Percentiles rank a stretch among this genome's conserved stretches.
These are phyloP conservation scores for Auriscalpium microsporum DNA, from an alignment of 768 basidiomycete genomes.

Conservation along the genomic window DNA sequence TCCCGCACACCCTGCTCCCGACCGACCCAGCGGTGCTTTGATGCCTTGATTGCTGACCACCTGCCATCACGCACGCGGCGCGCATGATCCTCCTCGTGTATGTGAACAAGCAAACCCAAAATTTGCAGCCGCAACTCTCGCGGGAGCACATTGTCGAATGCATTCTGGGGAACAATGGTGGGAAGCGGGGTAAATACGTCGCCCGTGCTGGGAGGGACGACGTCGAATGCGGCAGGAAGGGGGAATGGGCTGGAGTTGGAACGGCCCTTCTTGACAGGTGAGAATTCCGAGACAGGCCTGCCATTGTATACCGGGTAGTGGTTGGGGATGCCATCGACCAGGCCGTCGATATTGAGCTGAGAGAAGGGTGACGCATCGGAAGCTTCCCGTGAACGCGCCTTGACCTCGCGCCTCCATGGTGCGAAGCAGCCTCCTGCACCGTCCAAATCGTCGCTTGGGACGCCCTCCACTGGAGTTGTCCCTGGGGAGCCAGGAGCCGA, in stretches of 20 bases:
- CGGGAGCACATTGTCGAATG: slow-evolving; percentile 63
- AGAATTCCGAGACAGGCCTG: slow-evolving; percentile 15
- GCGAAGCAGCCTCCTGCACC: slow-evolving; percentile 30
- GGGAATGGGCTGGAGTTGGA: slow-evolving; percentile 62
- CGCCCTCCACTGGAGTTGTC: neutral
- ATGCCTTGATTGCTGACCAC: slow-evolving; percentile 58
- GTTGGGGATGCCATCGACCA: slow-evolving; percentile 2
- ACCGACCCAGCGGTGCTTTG: slow-evolving; percentile 67
- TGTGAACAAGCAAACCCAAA: slow-evolving; percentile 42
- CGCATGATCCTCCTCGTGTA: slow-evolving; percentile 54
- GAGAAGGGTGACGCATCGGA: slow-evolving; percentile 12
- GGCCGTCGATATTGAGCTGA: slow-evolving; percentile 4
- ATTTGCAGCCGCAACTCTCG: slow-evolving; percentile 61
- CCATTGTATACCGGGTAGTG: slow-evolving; percentile 13
- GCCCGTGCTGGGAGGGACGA: slow-evolving; percentile 39
- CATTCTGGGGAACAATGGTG: slow-evolving; percentile 36
- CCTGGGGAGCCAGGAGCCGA: slow-evolving; percentile 7
- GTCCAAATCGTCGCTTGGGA: slow-evolving; percentile 6
- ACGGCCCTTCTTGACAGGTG: slow-evolving; percentile 41
- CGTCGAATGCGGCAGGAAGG: slow-evolving; percentile 36
- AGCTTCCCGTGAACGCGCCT: slow-evolving; percentile 19
- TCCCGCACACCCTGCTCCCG: slow-evolving; percentile 66
- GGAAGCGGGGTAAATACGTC: slow-evolving; percentile 48
- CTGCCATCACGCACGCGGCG: slow-evolving; percentile 34
- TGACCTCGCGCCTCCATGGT: slow-evolving; percentile 36